Base-by-base conservation (phyloP, 208 protist species). In the Leishmania guyanensis region DNA sequence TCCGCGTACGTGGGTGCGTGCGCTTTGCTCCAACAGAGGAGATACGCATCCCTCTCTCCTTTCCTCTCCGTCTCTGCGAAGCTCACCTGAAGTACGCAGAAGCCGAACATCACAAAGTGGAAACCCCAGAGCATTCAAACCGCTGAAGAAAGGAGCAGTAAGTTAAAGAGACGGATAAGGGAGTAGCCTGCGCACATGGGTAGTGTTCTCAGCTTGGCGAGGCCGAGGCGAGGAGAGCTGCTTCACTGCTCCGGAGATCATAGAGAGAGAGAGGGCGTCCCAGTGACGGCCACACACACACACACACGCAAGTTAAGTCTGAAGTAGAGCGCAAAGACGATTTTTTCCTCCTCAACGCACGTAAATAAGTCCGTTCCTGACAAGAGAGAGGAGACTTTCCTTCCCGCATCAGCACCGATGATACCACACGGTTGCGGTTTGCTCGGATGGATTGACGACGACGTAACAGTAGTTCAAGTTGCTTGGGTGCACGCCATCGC, bases 381-480 rank as follows among this genome's bases (percentile, higher is more conserved):
- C n/a, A 33, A 20, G n/a, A 65, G n/a, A 36, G 60, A 36, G 60
- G 60, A 17, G 20, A n/a, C 12, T 1, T 22, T n/a, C n/a, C 36
- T 22, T 26, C 20, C 66, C 12, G 33, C 36, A 9, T 86, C 51
- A 86, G 79, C 79, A 81, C 39, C 77, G 72, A 74, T 88, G 85
- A 58, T 88, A 85, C 85, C 85, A 88, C 60, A 85, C 36, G 5
- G 88, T 78, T 51, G 89, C 87, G 2, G 80, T 79, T 58, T 89
- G 81, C 77, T 87, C 51, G 17, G 74, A 26, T 1, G 89, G 85
- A 75, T 92, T 89, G 36, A 95, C 87, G 68, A 89, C 79, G 16
- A 93, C 88, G 66, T 92, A 91, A 76, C 89, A 93, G 79, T 91
- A 95, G 83, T 93, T 93, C 69, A 90, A 70, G 77, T 93, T 92